A percentile compares a stretch with the other conserved stretches of the same genome.
These are phyloP conservation scores for Coelastrella sp. DNA, from an alignment of 139 green algal species.

Conservation along the genomic window DNA sequence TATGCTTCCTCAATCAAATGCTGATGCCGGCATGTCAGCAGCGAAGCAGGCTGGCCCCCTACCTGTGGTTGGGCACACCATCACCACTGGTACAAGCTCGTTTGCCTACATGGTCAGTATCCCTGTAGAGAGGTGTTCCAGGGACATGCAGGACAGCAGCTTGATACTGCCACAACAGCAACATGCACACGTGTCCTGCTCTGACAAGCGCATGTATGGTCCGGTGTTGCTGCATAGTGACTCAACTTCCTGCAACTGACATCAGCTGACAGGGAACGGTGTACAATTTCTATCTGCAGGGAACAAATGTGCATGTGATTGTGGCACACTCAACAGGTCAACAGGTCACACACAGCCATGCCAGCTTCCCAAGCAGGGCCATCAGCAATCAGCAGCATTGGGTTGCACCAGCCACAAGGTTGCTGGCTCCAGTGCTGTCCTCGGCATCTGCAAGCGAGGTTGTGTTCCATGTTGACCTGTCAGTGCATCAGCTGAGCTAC, in stretches of 20 bases:
- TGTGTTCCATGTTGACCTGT: slow-evolving; percentile 46
- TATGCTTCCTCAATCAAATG: slow-evolving; percentile 17
- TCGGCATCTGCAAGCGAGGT: not conserved
- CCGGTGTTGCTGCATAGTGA: not conserved
- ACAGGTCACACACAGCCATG: slow-evolving; percentile 18
- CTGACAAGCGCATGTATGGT: not conserved
- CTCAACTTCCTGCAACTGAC: too few relatives aligned
- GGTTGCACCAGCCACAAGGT: not conserved
- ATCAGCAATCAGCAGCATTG: not conserved
- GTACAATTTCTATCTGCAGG: not conserved
- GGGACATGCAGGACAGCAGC: not conserved
- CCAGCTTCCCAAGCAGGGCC: not conserved
- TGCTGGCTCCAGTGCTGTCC: not conserved
- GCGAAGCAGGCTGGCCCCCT: slow-evolving; percentile 14
- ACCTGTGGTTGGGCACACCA: not conserved
- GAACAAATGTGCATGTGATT: slow-evolving; percentile 26
- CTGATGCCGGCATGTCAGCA: not conserved
- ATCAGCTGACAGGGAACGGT: not conserved
- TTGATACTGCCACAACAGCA: not conserved
- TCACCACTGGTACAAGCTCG: slow-evolving; percentile 47
- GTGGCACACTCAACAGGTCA: not conserved
- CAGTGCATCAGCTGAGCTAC: slow-evolving; percentile 43
- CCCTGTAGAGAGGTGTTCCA: not conserved
- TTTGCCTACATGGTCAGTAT: slow-evolving; percentile 71
- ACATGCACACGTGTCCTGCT: not conserved